Percentiles rank a stretch among this genome's conserved stretches.
Conservation (phyloP, 495 filamentous ascomycete species). For the Tuber aestivum region DNA sequence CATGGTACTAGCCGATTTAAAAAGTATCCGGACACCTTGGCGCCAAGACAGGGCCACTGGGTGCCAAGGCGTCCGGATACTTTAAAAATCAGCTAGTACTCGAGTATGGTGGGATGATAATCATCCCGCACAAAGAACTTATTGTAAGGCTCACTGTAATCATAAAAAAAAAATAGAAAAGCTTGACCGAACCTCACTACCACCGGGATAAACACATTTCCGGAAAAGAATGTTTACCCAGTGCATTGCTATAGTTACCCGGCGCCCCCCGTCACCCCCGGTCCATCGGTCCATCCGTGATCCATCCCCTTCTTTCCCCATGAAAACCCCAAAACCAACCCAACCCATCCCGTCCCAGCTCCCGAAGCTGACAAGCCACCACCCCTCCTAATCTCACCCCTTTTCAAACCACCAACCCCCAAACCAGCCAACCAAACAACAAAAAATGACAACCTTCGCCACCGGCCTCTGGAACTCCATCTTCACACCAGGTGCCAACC, state of each 20-base stretch:
- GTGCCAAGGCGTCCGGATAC: no score
- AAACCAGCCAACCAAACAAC: neutral
- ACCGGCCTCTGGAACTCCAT: conserved; percentile 80
- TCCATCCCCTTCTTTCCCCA: neutral
- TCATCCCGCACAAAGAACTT: neutral
- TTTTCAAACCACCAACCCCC: neutral
- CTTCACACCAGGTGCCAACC: conserved; percentile 85
- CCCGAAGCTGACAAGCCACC: neutral
- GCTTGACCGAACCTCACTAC: neutral
- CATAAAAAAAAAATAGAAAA: neutral
- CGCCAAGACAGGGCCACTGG: no score
- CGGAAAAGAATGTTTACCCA: neutral
- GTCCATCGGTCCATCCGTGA: neutral
- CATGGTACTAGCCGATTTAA: no score
- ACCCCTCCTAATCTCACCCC: neutral
- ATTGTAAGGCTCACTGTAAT: neutral
- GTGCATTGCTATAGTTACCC: neutral
- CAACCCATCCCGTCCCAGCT: neutral
- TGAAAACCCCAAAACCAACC: neutral
- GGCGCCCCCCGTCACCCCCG: neutral
- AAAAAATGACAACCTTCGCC: conserved; percentile 71
- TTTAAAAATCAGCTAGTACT: no score
- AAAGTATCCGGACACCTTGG: no score
- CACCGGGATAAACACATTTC: neutral
- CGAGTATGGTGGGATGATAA: neutral